Evolutionary conservation across 2,329 filamentous ascomycete genomes (phyloP), one percentile per base, ranked within the genome.

Genomic region (Neofusicoccum cordaticola): DNA sequence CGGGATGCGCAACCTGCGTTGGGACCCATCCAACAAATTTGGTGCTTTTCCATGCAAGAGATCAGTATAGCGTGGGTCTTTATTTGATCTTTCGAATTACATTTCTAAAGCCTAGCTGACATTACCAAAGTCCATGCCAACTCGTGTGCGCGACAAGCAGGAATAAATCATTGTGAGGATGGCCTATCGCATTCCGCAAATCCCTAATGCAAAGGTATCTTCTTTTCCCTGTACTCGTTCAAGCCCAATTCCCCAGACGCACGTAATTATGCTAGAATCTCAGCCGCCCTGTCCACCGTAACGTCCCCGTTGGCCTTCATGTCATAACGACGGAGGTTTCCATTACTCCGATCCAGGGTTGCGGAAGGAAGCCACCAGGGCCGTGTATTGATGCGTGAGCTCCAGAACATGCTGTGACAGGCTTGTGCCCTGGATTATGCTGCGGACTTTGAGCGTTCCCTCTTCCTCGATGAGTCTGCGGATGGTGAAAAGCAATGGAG

Each of bases 381-480:
- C 92, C 19, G 94, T 95, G 75, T 99, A 99, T 75, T 97, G 91
- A 77, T 99, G 94, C 31, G 95, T 98, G 66, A 99, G 81, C 75
- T 98, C 94, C 63, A 98, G 84, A 44, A 99, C 93, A 66, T 91
- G 89, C 79, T 98, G 95, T 11, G 94, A 93, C 67, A 99, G 81
- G 76, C 91, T 97, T 2, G 94, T 98, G 1, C 94, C 93, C 79
- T 99, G 95, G 62, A 99, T 93, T 74, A 99, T 97, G 77, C 93
- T 97, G 74, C 95, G 87, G 63, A 99, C 91, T 80, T 99, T 99
- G 77, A 99, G 92, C 1, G 94, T 94, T 65, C 95, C 95, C 79
- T 99, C 95, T 70, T 97, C 93, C 79, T 98, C 95, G 74, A 99
- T 99, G 69, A 99, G 83, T 69, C 91, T 93, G 67, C 95, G 89